Base-by-base conservation (phyloP, 2,329 filamentous ascomycete species). In the Fusarium dlaminii region DNA sequence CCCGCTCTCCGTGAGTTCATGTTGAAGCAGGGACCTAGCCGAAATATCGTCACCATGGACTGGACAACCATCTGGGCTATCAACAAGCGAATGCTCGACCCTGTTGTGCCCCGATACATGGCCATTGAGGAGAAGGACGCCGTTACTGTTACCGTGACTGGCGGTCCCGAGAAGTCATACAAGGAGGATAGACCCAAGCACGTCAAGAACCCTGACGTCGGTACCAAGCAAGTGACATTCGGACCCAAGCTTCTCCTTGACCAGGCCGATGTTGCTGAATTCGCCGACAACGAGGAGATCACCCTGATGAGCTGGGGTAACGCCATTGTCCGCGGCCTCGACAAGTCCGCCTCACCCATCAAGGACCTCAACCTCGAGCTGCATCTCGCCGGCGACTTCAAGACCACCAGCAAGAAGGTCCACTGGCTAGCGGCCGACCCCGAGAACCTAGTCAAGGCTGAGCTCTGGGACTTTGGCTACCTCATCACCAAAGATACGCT, bases 251-350 rank as follows among this genome's bases (percentile, higher is more conserved):
- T 98, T 74, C 86, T 96, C 69, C 86, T 98, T 59, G 96, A 98
- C 81, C 96, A 98, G 83, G 93, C 88, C 51, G 96, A 98, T 78
- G 94, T 92, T 70, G 92, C 92, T 81, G 89, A 89, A 32, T 97
- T 98, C 84, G 92, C 90, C 77, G 88, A 92, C 68, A 91, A 92
- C 80, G 96, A 98, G 85, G 95, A 98, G 83, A 94, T 98, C 78
- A 98, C 96, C 0, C 88, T 98, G 46, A 98, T 98, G 96, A 93
- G 93, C 82, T 98, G 96, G 96, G 96, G 96, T 77, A 97, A 97
- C 79, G 94, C 93, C 18, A 90, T 95, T 75, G 93, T 96, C 30
- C 90, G 91, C 63, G 90, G 91, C 68, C 90, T 94, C 70, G 86
- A 89, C 54, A 83, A 85, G 36, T 82, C 83, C 24, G 86, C 86